These are phyloP conservation scores for Flagelloscypha sp. DNA, from an alignment of 768 basidiomycete genomes.

Conservation along the genomic window DNA sequence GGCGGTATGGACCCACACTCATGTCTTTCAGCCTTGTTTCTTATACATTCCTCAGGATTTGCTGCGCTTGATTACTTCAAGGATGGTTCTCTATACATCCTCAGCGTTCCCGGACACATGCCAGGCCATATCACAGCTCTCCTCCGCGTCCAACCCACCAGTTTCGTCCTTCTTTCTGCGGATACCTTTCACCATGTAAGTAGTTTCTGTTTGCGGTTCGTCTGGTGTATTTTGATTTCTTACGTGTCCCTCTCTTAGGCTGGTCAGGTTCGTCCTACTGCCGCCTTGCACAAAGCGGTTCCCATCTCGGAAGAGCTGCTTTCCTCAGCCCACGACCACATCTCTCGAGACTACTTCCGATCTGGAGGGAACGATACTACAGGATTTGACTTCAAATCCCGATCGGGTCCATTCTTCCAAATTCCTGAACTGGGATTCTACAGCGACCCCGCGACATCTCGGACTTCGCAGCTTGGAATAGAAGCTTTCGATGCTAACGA, in stretches of 20 bases:
- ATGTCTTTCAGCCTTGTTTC: too few species aligned
- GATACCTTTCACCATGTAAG: slow-evolving; percentile 10
- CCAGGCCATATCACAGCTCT: slow-evolving; percentile 35
- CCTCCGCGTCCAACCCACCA: slow-evolving; percentile 7
- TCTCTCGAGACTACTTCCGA: slow-evolving; percentile 9
- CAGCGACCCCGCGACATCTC: slow-evolving; percentile 4
- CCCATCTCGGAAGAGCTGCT: slow-evolving; percentile 11
- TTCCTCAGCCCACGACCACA: slow-evolving; percentile 1
- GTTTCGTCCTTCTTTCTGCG: slow-evolving; percentile 10
- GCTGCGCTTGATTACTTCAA: slow-evolving; percentile 42
- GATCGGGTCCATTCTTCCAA: slow-evolving; percentile 6
- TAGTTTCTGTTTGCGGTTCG: too few species aligned
- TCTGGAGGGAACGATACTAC: background rate
- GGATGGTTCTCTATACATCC: slow-evolving; percentile 51
- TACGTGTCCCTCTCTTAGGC: slow-evolving; percentile 9
- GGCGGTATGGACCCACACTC: too few species aligned
- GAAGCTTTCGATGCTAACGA: slow-evolving; percentile 10
- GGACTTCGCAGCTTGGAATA: slow-evolving; percentile 8
- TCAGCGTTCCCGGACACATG: slow-evolving; percentile 52
- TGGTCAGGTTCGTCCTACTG: slow-evolving; percentile 9
- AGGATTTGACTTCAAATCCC: slow-evolving; percentile 11
- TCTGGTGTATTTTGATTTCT: too few species aligned
- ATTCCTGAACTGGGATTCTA: slow-evolving; percentile 7
- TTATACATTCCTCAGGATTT: too few species aligned
- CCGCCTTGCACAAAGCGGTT: slow-evolving; percentile 6